Evolutionary conservation across 805 yeast species (phyloP).

Genomic region (Ogataea haglerorum): DNA sequence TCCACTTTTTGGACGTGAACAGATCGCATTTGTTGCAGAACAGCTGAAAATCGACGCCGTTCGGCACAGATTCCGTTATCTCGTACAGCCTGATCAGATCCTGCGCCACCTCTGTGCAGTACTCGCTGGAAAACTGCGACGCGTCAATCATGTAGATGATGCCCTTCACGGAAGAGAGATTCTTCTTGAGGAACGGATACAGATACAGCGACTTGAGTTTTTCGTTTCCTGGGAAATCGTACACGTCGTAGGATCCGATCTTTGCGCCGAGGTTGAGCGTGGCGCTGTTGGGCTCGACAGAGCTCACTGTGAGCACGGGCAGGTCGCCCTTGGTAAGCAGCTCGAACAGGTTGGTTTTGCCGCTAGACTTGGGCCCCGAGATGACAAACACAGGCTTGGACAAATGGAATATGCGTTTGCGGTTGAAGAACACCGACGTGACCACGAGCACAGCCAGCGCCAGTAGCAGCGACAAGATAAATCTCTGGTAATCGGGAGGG

Average conservation of each 20-base stretch:
- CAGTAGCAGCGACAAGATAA: slow-evolving; percentile 13
- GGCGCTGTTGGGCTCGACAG: slow-evolving; percentile 39
- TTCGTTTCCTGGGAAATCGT: slow-evolving; percentile 88
- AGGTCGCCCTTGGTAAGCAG: slow-evolving; percentile 12
- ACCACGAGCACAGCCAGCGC: slow-evolving; percentile 16
- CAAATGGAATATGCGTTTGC: slow-evolving; percentile 12
- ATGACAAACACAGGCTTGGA: slow-evolving; percentile 14
- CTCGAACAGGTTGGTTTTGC: slow-evolving; percentile 21
- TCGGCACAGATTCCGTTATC: slow-evolving; percentile 56
- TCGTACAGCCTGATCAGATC: slow-evolving; percentile 57
- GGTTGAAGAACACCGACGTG: slow-evolving; percentile 18
- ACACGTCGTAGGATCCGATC: slow-evolving; percentile 41
- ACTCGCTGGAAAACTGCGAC: slow-evolving; percentile 47
- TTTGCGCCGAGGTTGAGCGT: slow-evolving; percentile 36
- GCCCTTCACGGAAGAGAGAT: slow-evolving; percentile 52
- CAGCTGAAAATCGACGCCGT: slow-evolving; percentile 69
- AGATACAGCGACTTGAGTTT: slow-evolving; percentile 60
- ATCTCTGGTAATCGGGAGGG: slow-evolving; percentile 7
- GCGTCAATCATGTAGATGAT: slow-evolving; percentile 78
- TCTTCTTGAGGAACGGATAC: slow-evolving; percentile 44
- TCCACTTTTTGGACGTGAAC: slow-evolving; percentile 74
- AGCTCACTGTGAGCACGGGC: slow-evolving; percentile 19
- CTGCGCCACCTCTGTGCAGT: slow-evolving; percentile 52
- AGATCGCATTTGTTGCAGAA: slow-evolving; percentile 85
- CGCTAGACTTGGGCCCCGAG: slow-evolving; percentile 19